Base-by-base conservation (phyloP, 2,329 filamentous ascomycete species). In the Calonectria hawksworthii region DNA sequence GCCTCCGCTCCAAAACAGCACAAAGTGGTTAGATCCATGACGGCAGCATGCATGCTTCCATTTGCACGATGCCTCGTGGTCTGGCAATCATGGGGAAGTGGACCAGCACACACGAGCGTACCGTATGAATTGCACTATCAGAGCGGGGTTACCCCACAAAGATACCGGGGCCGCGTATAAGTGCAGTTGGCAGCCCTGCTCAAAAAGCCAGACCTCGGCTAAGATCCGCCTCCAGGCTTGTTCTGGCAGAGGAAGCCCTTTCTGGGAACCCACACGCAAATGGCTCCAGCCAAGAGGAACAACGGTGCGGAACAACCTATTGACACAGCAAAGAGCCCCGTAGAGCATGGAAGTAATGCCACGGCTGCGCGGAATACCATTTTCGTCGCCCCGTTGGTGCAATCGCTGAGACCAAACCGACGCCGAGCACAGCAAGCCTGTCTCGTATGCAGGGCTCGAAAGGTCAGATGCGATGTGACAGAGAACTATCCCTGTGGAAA, bases 391-490 rank as follows among this genome's bases (percentile, higher is more conserved):
- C 56, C 56, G 34, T 4, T 61, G 56, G 56, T 61, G 6, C 56
- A 61, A 11, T 34, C 32, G 13, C 30, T 61, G n/a, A 61, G 56
- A 23, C 56, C 56, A 13, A 47, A 47, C 36, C 61, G 41, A 2
- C 91, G 95, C 80, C 91, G 96, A 83, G 95, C 96, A 8, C 95
- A 95, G 9, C 94, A 96, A 79, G 96, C 96, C 23, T 98, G 96
- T 84, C 94, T 95, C 75, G 95, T 93, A 79, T 98, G 96, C 85
- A 91, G 96, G 80, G 92, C 94, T 68, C 92, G 96, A 82, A 98
- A 98, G 84, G 96, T 98, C 36, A 92, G 96, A 70, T 98, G 96
- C 87, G 96, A 98, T 87, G 96, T 98, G 72, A 95, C 96, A 74
- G 95, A 98, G 84, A 93, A 94, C 59, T 93, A 93, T 50, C 95